Base-by-base conservation (phyloP, 306 rosid genomes). In the Begonia loranthoides region DNA sequence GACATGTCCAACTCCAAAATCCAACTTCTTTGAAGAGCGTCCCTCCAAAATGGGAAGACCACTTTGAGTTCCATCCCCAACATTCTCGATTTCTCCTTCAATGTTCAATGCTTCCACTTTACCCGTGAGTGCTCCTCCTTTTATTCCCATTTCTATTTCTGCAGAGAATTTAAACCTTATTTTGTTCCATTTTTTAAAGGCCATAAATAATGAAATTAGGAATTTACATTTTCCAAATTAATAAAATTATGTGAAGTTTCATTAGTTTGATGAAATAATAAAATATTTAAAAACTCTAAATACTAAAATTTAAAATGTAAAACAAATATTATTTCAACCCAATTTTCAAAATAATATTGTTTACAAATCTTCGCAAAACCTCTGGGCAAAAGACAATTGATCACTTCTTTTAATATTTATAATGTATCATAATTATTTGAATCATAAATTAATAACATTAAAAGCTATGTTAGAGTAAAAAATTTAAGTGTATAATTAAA, bases 41-140 rank as follows among this genome's bases (percentile, higher is more conserved):
- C 40, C 67, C 73, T 58, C 71, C 63, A 33, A 68, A 9, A 12
- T 51, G 3, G 83, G 85, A 24, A 79, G 60, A 63, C 74, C 90
- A 1, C 62, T 51, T 73, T 73, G 87, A 56, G 87, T 78, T 9
- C 87, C 85, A 9, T 80, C 87, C 5, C 75, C 68, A 12, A 80
- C 90, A 33, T 46, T 72, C 41, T 87, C 92, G 36, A 87, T 49
- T 54, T 83, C 92, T 15, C 94, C 92, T 17, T 83, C 94, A 13
- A 87, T 50, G 10, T 67, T 78, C 49, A 80, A 52, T 54, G 85
- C 84, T 61, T 68, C 83, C 10, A 83, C 64, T 49, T 66, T 62
- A 40, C 68, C 66, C 44, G 62, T 59, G 5, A 59, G 6, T 1
- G 78, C 50, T 54, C 68, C 83, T 55, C 57, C 76, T 15, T 54